Conservation (phyloP, 1,284 basidiomycete genomes). For the Sporisorium scitamineum region DNA sequence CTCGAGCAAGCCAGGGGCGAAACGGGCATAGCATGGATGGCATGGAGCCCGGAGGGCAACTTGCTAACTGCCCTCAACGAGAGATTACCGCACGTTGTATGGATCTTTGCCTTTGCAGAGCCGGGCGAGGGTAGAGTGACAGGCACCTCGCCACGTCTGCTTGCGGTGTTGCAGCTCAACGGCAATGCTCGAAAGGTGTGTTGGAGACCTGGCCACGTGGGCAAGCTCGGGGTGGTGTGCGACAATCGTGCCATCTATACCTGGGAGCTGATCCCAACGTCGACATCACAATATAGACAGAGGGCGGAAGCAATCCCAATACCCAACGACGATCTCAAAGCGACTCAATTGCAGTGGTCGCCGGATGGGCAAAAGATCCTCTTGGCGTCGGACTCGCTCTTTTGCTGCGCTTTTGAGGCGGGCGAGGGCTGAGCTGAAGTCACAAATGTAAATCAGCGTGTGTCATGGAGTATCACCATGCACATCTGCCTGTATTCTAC, state of each 20-base stretch:
- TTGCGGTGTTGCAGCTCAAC: slow-evolving; percentile 77
- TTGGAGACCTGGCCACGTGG: slow-evolving; percentile 81
- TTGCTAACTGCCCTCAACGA: slow-evolving; percentile 68
- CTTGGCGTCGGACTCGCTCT: slow-evolving; percentile 78
- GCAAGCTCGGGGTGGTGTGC: slow-evolving; percentile 78
- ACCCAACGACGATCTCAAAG: slow-evolving; percentile 51
- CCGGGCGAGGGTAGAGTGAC: slow-evolving; percentile 70
- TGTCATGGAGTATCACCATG: not conserved
- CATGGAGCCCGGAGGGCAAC: slow-evolving; percentile 52
- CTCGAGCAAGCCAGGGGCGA: slow-evolving; percentile 26
- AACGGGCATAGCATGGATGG: slow-evolving; percentile 50
- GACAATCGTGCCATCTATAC: slow-evolving; percentile 78
- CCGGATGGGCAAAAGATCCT: slow-evolving; percentile 83
- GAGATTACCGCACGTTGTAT: slow-evolving; percentile 74
- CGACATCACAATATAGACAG: slow-evolving; percentile 20
- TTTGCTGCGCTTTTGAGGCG: slow-evolving; percentile 76
- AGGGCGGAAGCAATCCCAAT: slow-evolving; percentile 54
- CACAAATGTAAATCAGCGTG: slow-evolving; percentile 14
- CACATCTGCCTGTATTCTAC: slow-evolving; percentile 14
- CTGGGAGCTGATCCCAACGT: slow-evolving; percentile 74
- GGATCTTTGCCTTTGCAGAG: slow-evolving; percentile 77
- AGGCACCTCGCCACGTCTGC: slow-evolving; percentile 73
- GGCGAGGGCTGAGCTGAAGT: slow-evolving; percentile 10
- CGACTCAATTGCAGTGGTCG: slow-evolving; percentile 80
- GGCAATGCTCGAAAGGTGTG: slow-evolving; percentile 75